Percentiles rank a stretch among this genome's conserved stretches.
Conservation (phyloP, 208 protist genomes). For the Angomonas deanei region DNA sequence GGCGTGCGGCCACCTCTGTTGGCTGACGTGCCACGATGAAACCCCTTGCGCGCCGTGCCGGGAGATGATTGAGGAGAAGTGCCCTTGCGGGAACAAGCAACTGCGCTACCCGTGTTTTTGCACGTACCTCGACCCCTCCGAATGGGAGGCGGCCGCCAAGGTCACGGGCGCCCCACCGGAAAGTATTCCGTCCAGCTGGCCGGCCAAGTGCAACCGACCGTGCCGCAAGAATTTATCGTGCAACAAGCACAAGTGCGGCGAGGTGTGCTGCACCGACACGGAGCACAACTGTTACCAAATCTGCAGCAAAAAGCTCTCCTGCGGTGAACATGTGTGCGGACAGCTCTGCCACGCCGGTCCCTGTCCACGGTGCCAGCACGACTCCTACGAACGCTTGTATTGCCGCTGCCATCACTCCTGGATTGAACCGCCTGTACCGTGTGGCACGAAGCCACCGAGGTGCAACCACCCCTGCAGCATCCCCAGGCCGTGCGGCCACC, state of each 20-base stretch:
- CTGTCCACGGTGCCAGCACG: slow-evolving; percentile 65
- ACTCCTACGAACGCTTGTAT: slow-evolving; percentile 75
- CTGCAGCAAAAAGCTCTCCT: slow-evolving; percentile 80
- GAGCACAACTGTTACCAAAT: slow-evolving; percentile 80
- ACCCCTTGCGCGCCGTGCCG: slow-evolving; percentile 72
- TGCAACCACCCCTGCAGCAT: slow-evolving; percentile 77
- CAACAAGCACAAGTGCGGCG: slow-evolving; percentile 79
- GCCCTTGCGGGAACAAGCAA: slow-evolving; percentile 51
- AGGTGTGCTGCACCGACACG: slow-evolving; percentile 71
- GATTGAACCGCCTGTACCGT: slow-evolving; percentile 86
- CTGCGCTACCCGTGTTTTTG: slow-evolving; percentile 73
- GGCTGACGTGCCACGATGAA: slow-evolving; percentile 68
- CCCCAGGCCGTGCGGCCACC: slow-evolving; percentile 81
- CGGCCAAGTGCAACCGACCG: slow-evolving; percentile 47
- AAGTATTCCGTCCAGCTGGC: slow-evolving; percentile 26
- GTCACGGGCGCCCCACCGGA: slow-evolving; percentile 4
- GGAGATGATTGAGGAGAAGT: slow-evolving; percentile 42
- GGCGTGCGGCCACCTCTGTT: slow-evolving; percentile 81
- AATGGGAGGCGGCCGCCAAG: slow-evolving; percentile 44
- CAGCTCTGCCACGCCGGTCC: slow-evolving; percentile 78
- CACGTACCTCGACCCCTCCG: slow-evolving; percentile 43
- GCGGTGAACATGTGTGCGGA: slow-evolving; percentile 76
- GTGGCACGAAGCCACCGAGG: slow-evolving; percentile 73
- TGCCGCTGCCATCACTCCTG: slow-evolving; percentile 82
- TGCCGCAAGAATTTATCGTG: slow-evolving; percentile 74